Conservation (phyloP, 805 yeast species). For the Yamadazyma olivae region DNA sequence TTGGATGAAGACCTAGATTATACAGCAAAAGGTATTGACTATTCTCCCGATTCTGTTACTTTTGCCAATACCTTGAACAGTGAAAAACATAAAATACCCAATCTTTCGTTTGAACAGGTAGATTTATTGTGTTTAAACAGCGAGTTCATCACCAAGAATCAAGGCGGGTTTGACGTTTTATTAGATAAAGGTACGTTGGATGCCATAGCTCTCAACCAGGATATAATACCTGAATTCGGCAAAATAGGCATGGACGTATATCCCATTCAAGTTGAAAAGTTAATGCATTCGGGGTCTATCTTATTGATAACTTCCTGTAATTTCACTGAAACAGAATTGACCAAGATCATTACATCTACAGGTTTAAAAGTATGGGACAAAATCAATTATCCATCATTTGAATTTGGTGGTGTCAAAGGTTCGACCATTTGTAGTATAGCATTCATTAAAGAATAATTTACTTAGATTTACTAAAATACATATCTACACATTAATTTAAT, state of each 20-base stretch:
- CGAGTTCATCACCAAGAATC: slow-evolving; percentile 32
- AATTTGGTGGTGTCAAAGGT: slow-evolving; percentile 89
- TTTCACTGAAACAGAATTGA: slow-evolving; percentile 80
- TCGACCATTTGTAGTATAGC: slow-evolving; percentile 86
- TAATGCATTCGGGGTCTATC: slow-evolving; percentile 56
- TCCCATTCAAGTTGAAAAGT: slow-evolving; percentile 52
- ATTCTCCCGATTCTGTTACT: slow-evolving; percentile 73
- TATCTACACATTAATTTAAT: slow-evolving; percentile 2
- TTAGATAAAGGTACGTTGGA: slow-evolving; percentile 95
- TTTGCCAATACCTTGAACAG: slow-evolving; percentile 65
- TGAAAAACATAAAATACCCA: slow-evolving; percentile 28
- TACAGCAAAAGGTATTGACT: slow-evolving; percentile 68
- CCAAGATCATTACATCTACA: slow-evolving; percentile 43
- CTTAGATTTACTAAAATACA: neutral
- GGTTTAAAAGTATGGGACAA: slow-evolving; percentile 59
- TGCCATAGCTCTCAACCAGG: slow-evolving; percentile 87
- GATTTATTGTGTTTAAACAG: slow-evolving; percentile 56
- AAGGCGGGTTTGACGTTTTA: slow-evolving; percentile 62
- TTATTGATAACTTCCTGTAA: slow-evolving; percentile 88
- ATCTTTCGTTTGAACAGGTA: slow-evolving; percentile 57
- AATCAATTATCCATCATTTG: slow-evolving; percentile 75
- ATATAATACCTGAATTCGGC: slow-evolving; percentile 38
- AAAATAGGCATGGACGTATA: slow-evolving; percentile 57
- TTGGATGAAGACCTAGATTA: slow-evolving; percentile 11
- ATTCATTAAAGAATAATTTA: slow-evolving; percentile 48